Percentiles rank a stretch among this genome's conserved stretches.
phyloP scores from a whole-genome alignment of 2,329 filamentous ascomycete species.

The Magnaporthiopsis poae region DNA sequence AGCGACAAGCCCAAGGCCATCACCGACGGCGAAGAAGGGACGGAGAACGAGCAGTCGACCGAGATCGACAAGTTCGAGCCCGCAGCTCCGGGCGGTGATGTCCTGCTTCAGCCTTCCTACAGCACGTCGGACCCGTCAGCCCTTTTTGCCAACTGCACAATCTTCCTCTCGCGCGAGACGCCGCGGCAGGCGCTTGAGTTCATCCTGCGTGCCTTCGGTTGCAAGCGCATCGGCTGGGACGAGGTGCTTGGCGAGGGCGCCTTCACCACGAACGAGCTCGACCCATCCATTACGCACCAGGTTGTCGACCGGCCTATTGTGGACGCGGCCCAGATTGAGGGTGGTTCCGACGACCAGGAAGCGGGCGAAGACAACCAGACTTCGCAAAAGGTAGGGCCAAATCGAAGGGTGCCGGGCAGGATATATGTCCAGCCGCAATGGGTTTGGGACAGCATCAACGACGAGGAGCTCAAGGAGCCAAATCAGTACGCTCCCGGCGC shows the following conservation, averaged over 20 bases:
- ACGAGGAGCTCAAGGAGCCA: conserved; percentile 74
- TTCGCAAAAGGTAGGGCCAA: conserved; percentile 45
- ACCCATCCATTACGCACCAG: conserved; percentile 88
- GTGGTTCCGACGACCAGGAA: conserved; percentile 25
- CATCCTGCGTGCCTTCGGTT: conserved; percentile 84
- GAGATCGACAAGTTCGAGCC: conserved; percentile 88
- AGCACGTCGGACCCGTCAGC: conserved; percentile 56
- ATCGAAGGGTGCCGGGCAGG: conserved; percentile 76
- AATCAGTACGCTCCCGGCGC: conserved; percentile 86
- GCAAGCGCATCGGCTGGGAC: conserved; percentile 93
- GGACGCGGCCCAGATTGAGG: conserved; percentile 44
- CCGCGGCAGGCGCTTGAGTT: conserved; percentile 87
- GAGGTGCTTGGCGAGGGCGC: conserved; percentile 80
- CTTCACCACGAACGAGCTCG: conserved; percentile 79
- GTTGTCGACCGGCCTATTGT: conserved; percentile 83
- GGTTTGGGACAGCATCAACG: conserved; percentile 96
- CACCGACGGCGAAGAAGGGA: conserved; percentile 27
- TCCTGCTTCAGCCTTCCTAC: conserved; percentile 67
- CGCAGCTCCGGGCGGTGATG: conserved; percentile 71
- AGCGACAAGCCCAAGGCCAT: conserved; percentile 26
- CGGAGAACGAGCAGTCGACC: conserved; percentile 32
- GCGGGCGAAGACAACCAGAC: conserved; percentile 51
- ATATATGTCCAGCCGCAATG: conserved; percentile 95
- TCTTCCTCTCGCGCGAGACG: conserved; percentile 89
- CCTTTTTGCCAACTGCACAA: conserved; percentile 81